Percentiles rank a stretch among this genome's conserved stretches.
These are phyloP conservation scores for Blastobotrys muscicola DNA, from an alignment of 805 yeast genomes.

Conservation along the genomic window DNA sequence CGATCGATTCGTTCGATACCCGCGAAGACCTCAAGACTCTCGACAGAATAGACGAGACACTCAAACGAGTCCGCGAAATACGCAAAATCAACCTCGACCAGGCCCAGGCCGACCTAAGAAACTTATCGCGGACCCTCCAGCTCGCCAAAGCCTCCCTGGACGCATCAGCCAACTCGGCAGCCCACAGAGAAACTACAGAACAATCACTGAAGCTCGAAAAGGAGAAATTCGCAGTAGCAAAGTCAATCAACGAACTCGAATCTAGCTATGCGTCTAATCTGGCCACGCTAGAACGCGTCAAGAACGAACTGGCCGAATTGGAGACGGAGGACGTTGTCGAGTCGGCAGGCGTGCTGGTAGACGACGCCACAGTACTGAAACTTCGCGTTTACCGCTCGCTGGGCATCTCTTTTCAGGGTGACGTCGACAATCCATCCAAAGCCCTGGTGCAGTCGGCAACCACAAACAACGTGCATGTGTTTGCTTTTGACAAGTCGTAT, in stretches of 20 bases:
- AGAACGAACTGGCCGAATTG: constrained; percentile 14
- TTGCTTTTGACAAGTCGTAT: constrained; percentile 34
- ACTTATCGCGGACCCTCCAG: constrained; percentile 17
- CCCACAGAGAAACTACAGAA: constrained; percentile 9
- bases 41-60: constrained; percentile 14
- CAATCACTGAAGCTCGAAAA: constrained; percentile 17
- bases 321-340: constrained; percentile 12
- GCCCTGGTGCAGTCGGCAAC: constrained; percentile 16
- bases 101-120: constrained; percentile 10
- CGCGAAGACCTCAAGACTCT: constrained; percentile 17
- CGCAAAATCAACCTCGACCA: constrained; percentile 11
- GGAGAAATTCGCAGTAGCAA: constrained; percentile 22
- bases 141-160: constrained; percentile 13
- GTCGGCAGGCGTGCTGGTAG: constrained; percentile 8
- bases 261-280: constrained; percentile 13
- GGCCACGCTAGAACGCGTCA: constrained; percentile 13
- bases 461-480: constrained; percentile 14
- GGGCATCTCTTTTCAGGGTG: constrained; percentile 18
- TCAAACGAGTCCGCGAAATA: constrained; percentile 8
- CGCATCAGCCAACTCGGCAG: constrained; percentile 8
- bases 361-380: constrained; percentile 14
- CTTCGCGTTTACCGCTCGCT: constrained; percentile 18
- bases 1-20: constrained; percentile 7
- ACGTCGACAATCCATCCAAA: constrained; percentile 9
- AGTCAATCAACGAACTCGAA: constrained; percentile 22